Conservation (phyloP, 176 grass and related monocot genomes). For the Triticum timopheevii region DNA sequence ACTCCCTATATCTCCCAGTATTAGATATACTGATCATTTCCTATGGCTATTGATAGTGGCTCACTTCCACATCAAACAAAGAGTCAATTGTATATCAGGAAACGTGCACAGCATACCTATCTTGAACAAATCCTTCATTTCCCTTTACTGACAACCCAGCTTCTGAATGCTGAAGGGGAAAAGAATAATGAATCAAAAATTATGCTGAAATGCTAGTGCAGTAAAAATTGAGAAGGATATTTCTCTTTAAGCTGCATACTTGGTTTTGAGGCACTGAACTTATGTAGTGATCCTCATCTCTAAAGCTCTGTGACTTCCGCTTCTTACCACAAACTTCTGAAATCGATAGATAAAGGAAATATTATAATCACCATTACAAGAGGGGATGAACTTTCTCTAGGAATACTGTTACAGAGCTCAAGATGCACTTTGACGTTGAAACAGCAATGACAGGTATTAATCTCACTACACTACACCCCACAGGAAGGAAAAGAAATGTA, state of each 20-base stretch:
- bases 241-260: conserved; percentile 34
- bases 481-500: not conserved
- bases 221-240: not conserved
- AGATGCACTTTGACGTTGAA: conserved; percentile 2
- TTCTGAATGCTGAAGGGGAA: conserved; percentile 77
- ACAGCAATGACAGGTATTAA: not conserved
- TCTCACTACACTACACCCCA: not conserved
- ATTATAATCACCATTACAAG: not conserved
- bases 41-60: not conserved
- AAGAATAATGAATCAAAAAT: not conserved
- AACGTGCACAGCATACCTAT: conserved; percentile 42
- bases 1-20: not conserved
- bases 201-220: not conserved
- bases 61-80: conserved; percentile 6
- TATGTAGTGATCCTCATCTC: conserved; percentile 94
- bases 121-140: conserved; percentile 78
- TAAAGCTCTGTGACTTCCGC: conserved; percentile 70
- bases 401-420: conserved; percentile 5
- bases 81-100: conserved; percentile 4
- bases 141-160: conserved; percentile 72
- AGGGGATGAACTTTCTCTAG: not conserved
- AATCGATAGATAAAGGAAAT: conserved; percentile 23
- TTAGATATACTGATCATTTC: not conserved
- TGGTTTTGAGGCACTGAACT: conserved; percentile 93
- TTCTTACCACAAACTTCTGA: conserved; percentile 77